phyloP scores from a whole-genome alignment of 2,329 filamentous ascomycete species.

The Xylariales sp. region DNA sequence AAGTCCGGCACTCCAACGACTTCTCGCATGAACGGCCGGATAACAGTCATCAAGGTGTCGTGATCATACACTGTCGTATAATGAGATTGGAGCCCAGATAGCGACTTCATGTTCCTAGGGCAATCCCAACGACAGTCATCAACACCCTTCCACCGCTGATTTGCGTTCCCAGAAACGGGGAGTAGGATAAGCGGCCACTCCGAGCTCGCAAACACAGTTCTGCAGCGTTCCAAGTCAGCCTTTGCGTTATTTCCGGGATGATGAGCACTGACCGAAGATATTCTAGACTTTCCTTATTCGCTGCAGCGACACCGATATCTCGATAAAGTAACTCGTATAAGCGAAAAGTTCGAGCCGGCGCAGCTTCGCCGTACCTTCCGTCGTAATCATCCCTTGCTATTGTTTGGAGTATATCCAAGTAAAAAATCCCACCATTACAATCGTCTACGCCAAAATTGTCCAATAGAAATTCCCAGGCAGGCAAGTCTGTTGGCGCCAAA shows the following conservation, averaged over 20 bases:
- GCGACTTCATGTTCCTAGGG: conserved; percentile 17
- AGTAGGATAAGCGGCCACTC: conserved; percentile 8
- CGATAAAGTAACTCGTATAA: conserved; percentile 10
- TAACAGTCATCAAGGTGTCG: not conserved
- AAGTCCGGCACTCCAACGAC: conserved; percentile 11
- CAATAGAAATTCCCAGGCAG: conserved; percentile 11
- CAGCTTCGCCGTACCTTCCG: conserved; percentile 5
- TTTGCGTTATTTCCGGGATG: too few relatives aligned
- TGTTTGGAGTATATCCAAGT: conserved; percentile 10
- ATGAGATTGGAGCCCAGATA: conserved; percentile 9
- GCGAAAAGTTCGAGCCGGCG: not conserved
- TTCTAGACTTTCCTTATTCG: too few relatives aligned
- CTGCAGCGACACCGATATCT: too few relatives aligned
- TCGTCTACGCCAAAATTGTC: conserved; percentile 1
- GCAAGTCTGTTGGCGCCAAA: conserved; percentile 1
- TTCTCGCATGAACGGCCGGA: conserved; percentile 2
- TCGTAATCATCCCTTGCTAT: conserved; percentile 2
- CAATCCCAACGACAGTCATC: conserved; percentile 20
- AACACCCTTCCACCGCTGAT: conserved; percentile 5
- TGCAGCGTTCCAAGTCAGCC: not conserved
- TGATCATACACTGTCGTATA: not conserved
- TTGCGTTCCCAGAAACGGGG: not conserved
- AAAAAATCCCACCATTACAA: not conserved
- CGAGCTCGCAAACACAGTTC: too few relatives aligned
- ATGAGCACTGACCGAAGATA: too few relatives aligned